Evolutionary conservation across 805 yeast genomes (phyloP).

Genomic region (Brettanomyces anomalus): DNA sequence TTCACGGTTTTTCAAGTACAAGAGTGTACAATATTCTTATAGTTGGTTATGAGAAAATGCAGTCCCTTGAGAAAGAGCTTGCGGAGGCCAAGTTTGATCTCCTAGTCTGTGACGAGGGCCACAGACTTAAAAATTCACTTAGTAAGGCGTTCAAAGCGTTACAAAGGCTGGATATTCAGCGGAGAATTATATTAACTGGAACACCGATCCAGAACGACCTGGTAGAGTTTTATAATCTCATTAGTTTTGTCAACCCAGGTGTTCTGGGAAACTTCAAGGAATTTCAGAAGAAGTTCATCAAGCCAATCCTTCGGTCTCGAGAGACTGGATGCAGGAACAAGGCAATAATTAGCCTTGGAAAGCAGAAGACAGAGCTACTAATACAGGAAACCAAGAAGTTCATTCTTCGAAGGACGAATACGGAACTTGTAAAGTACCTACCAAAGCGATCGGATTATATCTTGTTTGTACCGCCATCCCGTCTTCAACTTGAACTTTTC

Average conservation of each 20-base stretch:
- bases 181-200: conserved; percentile 61
- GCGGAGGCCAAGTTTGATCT: conserved; percentile 44
- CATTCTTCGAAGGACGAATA: conserved; percentile 64
- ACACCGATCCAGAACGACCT: conserved; percentile 77
- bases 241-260: conserved; percentile 81
- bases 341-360: conserved; percentile 45
- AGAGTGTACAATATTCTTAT: conserved; percentile 75
- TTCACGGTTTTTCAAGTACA: conserved; percentile 54
- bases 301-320: conserved; percentile 66
- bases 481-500: conserved; percentile 48
- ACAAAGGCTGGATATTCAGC: conserved; percentile 42
- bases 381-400: conserved; percentile 56
- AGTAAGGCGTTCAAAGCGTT: conserved; percentile 66
- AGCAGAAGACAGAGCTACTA: conserved; percentile 52
- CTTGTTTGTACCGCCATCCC: conserved; percentile 70
- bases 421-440: conserved; percentile 43
- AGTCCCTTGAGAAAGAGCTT: conserved; percentile 44
- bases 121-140: conserved; percentile 66
- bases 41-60: conserved; percentile 79
- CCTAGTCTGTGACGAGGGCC: conserved; percentile 92
- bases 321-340: conserved; percentile 50
- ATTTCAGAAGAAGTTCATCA: conserved; percentile 53
- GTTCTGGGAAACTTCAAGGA: conserved; percentile 51
- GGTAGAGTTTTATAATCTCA: conserved; percentile 69
- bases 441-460: conserved; percentile 72